Evolutionary conservation across 805 yeast species (phyloP), one percentile per base, ranked within the genome.

Genomic region (Naumovozyma castellii): DNA sequence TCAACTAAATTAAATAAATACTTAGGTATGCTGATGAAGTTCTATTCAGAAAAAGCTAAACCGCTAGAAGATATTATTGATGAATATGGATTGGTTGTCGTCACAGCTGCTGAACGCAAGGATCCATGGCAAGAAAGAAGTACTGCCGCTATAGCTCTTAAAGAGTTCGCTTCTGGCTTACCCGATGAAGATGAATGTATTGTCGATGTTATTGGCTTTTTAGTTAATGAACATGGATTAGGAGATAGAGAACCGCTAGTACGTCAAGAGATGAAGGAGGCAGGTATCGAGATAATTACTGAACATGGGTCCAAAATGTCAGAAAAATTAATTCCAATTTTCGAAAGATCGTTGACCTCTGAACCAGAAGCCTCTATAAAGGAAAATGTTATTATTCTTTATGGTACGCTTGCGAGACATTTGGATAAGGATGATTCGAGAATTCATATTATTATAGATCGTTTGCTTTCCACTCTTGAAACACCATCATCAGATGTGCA

Each of bases 401-500:
- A 90, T 54, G 98, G 98, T 50, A 76, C 92, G 3, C 72, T 88
- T 46, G 97, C 95, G 1, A 81, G 83, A 43, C 95, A 92, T 66
- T 71, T 92, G 60, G 67, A 73, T 13, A 51, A 73, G 0, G 61
- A 71, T 17, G 98, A 92, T 54, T 51, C 69, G 1, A 74, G 96
- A 57, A 66, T 88, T 37, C 64, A 68, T 13, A 60, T 68, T 2
- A 83, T 86, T 47, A 75, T 85, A 32, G 78, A 76, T 20, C 71
- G 87, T 51, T 67, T 92, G 45, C 55, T 92, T 29, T 67, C 69
- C 33, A 84, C 97, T 1, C 67, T 92, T 35, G 83, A 79, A 34
- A 82, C 92, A 0, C 95, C 96, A 1, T 83, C 94, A 2, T 94
- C 86, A 56, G 81, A 80, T 43, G 95, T 92, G 12, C 97, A 88